Evolutionary conservation across 2,329 filamentous ascomycete genomes (phyloP).

Genomic region (Arthrinium phaeospermum): DNA sequence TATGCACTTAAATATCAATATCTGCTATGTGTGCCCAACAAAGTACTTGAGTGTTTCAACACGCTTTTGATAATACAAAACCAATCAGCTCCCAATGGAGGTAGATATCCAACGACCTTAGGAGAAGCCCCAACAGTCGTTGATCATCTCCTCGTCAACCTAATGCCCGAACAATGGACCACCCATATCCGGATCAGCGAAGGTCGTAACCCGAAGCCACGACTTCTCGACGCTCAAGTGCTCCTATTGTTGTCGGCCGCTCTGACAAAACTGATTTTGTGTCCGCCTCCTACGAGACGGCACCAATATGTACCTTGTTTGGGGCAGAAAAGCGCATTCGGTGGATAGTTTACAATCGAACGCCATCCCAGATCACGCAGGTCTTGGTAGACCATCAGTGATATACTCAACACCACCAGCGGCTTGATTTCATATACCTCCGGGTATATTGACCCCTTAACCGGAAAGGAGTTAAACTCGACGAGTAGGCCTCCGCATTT

Average conservation of each 20-base stretch:
- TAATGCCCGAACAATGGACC: background rate
- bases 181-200: background rate
- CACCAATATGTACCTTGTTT: background rate
- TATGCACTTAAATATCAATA: background rate
- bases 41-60: background rate
- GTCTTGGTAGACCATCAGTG: background rate
- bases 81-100: constrained; percentile 1
- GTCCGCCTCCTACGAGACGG: background rate
- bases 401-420: background rate
- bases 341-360: constrained; percentile 9
- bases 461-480: background rate
- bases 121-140: background rate
- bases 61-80: constrained; percentile 18
- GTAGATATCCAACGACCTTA: background rate
- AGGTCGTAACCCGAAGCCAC: background rate
- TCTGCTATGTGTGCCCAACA: constrained; percentile 13
- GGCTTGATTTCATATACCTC: background rate
- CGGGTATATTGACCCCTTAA: constrained; percentile 3
- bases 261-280: background rate
- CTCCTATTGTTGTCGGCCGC: background rate
- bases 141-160: background rate
- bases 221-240: background rate
- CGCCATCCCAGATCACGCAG: background rate
- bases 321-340: background rate
- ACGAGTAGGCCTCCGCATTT: background rate